Evolutionary conservation across 768 basidiomycete genomes (phyloP), one percentile per base, ranked within the genome.

Genomic region (Leccinum longicurvipes): DNA sequence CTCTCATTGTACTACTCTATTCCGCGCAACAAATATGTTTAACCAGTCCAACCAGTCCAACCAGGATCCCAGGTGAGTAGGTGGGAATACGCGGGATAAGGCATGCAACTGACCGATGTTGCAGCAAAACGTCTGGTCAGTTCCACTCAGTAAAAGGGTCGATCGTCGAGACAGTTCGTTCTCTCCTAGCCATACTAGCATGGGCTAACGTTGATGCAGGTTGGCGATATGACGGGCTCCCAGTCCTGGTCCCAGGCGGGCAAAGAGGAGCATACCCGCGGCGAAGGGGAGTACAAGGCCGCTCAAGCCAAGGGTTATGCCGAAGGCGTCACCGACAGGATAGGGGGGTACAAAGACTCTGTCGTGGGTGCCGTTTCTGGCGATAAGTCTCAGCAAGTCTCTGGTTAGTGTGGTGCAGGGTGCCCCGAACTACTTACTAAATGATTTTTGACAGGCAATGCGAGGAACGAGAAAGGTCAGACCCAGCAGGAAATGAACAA

Each of bases 301-400:
- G 78, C 79, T 3, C 76, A 78, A 56, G 74, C 75, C 19, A 72
- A 84, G 64, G 77, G 74, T n/a, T 84, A 77, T 58, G 75, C 66
- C 5, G 76, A 84, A 50, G 83, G 83, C 23, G 66, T 68, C 1
- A 8, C 64, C 14, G 82, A 84, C 55, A 75, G 74, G 53, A 31
- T 76, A 8, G 66, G 59, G 3, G 83, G 83, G 39, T 80, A 81
- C 67, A 78, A 79, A 56, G 82, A 84, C 51, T 63, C 79, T 42
- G 68, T 85, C 29, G 71, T 80, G 32, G 83, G 83, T 31, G 79
- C 83, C 10, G 58, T 85, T 47, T 76, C 72, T n/a, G 84, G 82
- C 25, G 84, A 84, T 66, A 74, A 76, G 60, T 39, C 69, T n/a
- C 79, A 82, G 64, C 74, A 85, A 67, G 53, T 60, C 17, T n/a